Evolutionary conservation across 176 grass and related monocot genomes (phyloP).

Genomic region (Bolboschoenus planiculmis): DNA sequence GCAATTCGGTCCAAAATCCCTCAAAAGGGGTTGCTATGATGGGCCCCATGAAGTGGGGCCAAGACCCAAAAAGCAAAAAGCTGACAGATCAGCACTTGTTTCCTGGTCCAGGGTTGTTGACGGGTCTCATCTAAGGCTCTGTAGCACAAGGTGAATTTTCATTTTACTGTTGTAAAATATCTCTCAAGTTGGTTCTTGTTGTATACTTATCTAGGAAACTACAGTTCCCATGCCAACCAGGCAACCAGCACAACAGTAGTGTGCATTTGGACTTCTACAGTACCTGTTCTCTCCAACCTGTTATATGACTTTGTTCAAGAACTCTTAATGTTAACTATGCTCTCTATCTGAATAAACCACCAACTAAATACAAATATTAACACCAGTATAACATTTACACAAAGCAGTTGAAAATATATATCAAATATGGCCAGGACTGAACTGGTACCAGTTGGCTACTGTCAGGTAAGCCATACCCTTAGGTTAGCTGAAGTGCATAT

Average conservation of each 20-base stretch:
- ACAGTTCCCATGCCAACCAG: not conserved
- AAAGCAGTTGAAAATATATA: not conserved
- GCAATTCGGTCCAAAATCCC: not conserved
- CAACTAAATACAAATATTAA: not conserved
- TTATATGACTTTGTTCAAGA: not conserved
- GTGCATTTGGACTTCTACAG: not conserved
- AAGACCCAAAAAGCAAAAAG: conserved; percentile 31
- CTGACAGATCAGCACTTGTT: not conserved
- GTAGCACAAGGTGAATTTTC: conserved; percentile 25
- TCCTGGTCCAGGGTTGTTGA: conserved; percentile 26
- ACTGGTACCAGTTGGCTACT: not conserved
- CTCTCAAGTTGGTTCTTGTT: not conserved
- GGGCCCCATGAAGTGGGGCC: not conserved
- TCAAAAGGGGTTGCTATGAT: not conserved
- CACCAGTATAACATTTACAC: not conserved
- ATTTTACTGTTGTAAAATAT: not conserved
- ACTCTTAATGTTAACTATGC: not conserved
- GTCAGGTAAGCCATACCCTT: not conserved
- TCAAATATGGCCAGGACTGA: not conserved
- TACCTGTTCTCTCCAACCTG: not conserved
- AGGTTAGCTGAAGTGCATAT: not conserved
- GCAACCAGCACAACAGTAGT: not conserved
- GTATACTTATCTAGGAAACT: not conserved
- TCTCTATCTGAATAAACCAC: not conserved
- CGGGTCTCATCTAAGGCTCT: conserved; percentile 13